These are phyloP conservation scores for Angomonas deanei DNA, from an alignment of 208 protist species.

Conservation along the genomic window DNA sequence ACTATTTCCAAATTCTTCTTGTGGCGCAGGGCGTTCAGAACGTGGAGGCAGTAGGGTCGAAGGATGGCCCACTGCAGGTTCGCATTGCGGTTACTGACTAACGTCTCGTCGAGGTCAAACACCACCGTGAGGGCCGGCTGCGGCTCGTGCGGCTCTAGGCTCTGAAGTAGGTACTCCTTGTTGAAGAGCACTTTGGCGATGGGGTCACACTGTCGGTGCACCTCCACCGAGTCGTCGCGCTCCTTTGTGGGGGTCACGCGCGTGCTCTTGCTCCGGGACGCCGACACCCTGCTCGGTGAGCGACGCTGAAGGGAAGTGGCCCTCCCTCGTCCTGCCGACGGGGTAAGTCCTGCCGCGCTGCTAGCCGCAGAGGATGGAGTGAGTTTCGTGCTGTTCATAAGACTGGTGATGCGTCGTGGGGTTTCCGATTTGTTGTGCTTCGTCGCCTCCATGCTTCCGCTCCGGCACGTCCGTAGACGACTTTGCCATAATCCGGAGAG, in stretches of 20 bases:
- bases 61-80: constrained; percentile 54
- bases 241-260: constrained; percentile 1
- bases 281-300: neutral
- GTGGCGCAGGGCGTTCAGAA: constrained; percentile 81
- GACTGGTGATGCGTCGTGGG: neutral
- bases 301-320: constrained; percentile 10
- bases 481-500: constrained; percentile 7
- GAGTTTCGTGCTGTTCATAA: neutral
- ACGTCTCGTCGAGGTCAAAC: constrained; percentile 90
- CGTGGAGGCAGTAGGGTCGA: constrained; percentile 82
- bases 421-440: neutral
- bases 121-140: constrained; percentile 81
- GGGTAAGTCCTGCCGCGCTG: constrained; percentile 6
- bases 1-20: constrained; percentile 87
- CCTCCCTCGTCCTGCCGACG: neutral
- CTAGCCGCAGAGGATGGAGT: constrained; percentile 3
- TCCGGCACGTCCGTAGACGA: constrained; percentile 13
- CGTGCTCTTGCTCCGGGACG: neutral
- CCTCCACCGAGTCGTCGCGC: neutral
- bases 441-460: neutral
- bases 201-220: constrained; percentile 2
- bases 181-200: constrained; percentile 54
- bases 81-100: constrained; percentile 82
- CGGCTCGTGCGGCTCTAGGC: constrained; percentile 39
- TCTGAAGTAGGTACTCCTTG: constrained; percentile 42